phyloP scores from a whole-genome alignment of 225 moss, liverwort and hornwort species.

The Anthoceros angustus region DNA sequence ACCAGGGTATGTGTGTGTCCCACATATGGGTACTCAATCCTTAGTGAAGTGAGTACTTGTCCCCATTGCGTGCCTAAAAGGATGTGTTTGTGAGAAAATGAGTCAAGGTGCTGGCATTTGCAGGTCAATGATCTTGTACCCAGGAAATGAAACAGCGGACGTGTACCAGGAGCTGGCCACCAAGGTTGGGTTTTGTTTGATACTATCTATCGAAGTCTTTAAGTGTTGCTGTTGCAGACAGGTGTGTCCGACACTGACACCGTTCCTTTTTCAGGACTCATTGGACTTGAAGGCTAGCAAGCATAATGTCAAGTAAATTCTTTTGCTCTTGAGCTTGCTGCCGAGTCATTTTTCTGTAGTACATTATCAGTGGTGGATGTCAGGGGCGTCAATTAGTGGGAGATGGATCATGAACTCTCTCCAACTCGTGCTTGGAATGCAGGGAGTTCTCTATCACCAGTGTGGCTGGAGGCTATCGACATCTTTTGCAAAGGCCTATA shows the following conservation, averaged over 20 bases:
- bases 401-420: too few species aligned
- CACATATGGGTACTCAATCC: too few species aligned
- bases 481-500: constrained; percentile 58
- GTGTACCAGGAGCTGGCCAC: constrained; percentile 52
- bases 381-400: too few species aligned
- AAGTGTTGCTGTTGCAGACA: too few species aligned
- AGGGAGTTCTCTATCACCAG: constrained; percentile 73
- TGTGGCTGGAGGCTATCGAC: constrained; percentile 79
- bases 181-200: constrained; percentile 36
- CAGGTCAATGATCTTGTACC: constrained; percentile 65
- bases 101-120: constrained; percentile 11
- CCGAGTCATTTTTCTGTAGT: not conserved
- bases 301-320: constrained; percentile 74
- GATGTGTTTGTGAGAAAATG: too few species aligned
- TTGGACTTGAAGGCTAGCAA: constrained; percentile 46
- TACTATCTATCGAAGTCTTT: too few species aligned
- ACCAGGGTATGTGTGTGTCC: constrained; percentile 44
- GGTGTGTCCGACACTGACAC: too few species aligned
- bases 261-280: constrained; percentile 41
- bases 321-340: not conserved
- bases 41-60: too few species aligned
- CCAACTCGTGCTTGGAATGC: too few species aligned
- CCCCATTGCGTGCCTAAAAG: too few species aligned
- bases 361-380: not conserved
- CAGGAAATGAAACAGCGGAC: constrained; percentile 54